Base-by-base conservation (phyloP, 2,329 filamentous ascomycete species). In the Penicillium oxalicum region DNA sequence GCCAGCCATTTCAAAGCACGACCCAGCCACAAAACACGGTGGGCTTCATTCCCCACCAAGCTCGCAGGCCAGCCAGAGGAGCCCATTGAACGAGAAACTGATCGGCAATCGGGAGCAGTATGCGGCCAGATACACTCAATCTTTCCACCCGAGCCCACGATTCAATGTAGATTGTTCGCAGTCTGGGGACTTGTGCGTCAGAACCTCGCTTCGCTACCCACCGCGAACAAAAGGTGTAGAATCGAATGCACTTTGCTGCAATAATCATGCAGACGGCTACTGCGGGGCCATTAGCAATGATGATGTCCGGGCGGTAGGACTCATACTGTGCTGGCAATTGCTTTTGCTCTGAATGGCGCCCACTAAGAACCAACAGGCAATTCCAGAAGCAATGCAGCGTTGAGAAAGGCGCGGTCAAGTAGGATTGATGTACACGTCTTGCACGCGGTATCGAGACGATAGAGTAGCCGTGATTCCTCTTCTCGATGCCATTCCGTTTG, bases 231-330 rank as follows among this genome's bases (percentile, higher is more conserved):
- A 39, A 61, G 36, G 75, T 61, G 50, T 77, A 72, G 59, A 81
- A 75, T n/a, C 78, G 75, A 44, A 87, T 60, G 11, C 82, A 41
- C 2, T 79, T 67, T 1, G 75, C 73, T 0, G 81, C 80, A 2
- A 84, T 62, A 4, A 86, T 68, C 41, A 95, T 75, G 33, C 95
- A 84, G 52, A 95, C 88, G 1, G 85, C 88, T 0, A 89, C 95
- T 0, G 86, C 91, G 0, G 91, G 91, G 0, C 91, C 91, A 62
- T 97, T 96, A 44, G 86, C 89, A 46, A 94, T 73, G 46, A 97
- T 84, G 2, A 91, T 70, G 60, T 88, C 83, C 0, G 89, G 91
- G 51, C 81, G 83, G 56, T 65, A 45, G 5, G 64, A 65, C 11
- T 62, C 60, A 24, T 58, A 51, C 5, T 49, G 44, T 11, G 47